Percentiles rank a stretch among this genome's conserved stretches.
Evolutionary conservation across 2,329 filamentous ascomycete genomes (phyloP).

Genomic region (Talaromyces sp.): DNA sequence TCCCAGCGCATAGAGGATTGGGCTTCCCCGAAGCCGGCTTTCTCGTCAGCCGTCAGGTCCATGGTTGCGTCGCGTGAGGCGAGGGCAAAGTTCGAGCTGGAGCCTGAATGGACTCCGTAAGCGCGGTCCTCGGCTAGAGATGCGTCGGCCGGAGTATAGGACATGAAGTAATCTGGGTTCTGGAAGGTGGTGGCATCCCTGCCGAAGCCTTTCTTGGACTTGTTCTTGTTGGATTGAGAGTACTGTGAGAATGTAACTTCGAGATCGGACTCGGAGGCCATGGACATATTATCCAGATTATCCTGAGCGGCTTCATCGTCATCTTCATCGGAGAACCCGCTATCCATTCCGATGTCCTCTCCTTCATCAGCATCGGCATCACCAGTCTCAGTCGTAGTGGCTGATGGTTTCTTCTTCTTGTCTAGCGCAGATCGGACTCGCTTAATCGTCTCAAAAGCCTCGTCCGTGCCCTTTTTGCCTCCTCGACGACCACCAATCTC

Average conservation of each 20-base stretch:
- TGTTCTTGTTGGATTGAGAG: conserved; percentile 53
- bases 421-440: conserved; percentile 45
- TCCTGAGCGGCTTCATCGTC: conserved; percentile 41
- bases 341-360: conserved; percentile 37
- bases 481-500: conserved; percentile 79
- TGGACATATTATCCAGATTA: conserved; percentile 52
- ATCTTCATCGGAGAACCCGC: conserved; percentile 41
- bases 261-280: conserved; percentile 62
- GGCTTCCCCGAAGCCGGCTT: conserved; percentile 73
- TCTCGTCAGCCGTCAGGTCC: conserved; percentile 90
- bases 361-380: conserved; percentile 11
- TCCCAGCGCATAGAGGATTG: conserved; percentile 87
- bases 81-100: conserved; percentile 74
- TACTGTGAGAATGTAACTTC: conserved; percentile 70
- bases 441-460: conserved; percentile 56
- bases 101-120: conserved; percentile 87
- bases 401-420: conserved; percentile 35
- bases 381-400: conserved; percentile 24
- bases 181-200: conserved; percentile 58
- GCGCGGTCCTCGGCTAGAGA: conserved; percentile 86
- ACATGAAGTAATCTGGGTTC: conserved; percentile 93
- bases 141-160: conserved; percentile 78
- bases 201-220: conserved; percentile 40
- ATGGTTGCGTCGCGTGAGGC: conserved; percentile 85
- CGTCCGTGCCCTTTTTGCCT: conserved; percentile 68